Evolutionary conservation across 108 stramenopile genomes (phyloP).

Genomic region (Cyclostephanos invisitatus): DNA sequence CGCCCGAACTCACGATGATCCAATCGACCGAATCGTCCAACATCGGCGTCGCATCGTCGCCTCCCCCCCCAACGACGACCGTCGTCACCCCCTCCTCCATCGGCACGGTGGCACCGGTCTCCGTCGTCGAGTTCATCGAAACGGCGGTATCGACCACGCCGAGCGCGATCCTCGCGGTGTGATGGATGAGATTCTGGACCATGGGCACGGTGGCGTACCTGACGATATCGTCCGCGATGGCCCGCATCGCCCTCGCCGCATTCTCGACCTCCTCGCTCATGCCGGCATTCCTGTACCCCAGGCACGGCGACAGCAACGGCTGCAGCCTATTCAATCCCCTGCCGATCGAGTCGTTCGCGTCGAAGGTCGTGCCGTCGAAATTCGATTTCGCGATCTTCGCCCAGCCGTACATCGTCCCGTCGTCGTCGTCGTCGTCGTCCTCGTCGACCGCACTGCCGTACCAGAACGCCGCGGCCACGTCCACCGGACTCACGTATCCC

Average conservation of each 20-base stretch:
- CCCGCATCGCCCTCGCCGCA: too few relatives aligned
- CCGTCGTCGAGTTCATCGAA: constrained; percentile 11
- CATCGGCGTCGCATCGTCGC: not conserved
- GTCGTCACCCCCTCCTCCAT: not conserved
- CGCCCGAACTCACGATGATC: constrained; percentile 2
- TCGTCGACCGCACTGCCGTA: constrained; percentile 64
- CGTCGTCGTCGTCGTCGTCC: constrained; percentile 54
- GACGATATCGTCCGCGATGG: constrained; percentile 36
- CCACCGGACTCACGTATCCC: constrained; percentile 46
- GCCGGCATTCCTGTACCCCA: constrained; percentile 9
- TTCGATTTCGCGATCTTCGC: constrained; percentile 49
- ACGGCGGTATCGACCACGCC: constrained; percentile 2
- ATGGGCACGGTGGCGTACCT: constrained; percentile 68
- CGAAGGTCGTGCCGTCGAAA: constrained; percentile 44
- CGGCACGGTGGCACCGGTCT: constrained; percentile 3
- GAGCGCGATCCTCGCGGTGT: constrained; percentile 14
- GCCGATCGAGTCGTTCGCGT: constrained; percentile 60
- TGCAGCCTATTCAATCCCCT: constrained; percentile 48
- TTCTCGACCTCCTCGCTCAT: constrained; percentile 51
- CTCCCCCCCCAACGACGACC: not conserved
- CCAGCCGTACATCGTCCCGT: constrained; percentile 61
- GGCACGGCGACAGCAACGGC: constrained; percentile 13
- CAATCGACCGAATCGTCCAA: not conserved
- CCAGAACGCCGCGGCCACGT: constrained; percentile 76
- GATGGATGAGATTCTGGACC: constrained; percentile 76